Evolutionary conservation across 1,284 basidiomycete species (phyloP), one percentile per base, ranked within the genome.

Genomic region (Phylloboletellus chloephorus): DNA sequence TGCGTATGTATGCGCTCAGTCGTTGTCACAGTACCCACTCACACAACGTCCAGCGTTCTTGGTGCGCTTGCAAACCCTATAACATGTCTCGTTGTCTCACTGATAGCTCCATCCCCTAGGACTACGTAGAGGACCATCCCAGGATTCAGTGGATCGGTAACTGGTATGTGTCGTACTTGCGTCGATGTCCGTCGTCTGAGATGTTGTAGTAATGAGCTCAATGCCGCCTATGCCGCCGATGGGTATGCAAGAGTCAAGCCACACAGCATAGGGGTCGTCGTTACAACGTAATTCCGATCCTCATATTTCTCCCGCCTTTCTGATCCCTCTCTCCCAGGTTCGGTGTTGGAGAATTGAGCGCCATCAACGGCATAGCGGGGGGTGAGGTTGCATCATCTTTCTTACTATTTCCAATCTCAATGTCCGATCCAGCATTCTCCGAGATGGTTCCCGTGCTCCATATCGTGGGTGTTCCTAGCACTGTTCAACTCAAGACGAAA

Each of bases 401-500:
- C 7, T 23, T 6, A 13, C 12, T 9, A 7, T 22, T 3, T 31
- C 10, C 1, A 33, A n/a, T 7, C 26, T 44, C 41, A 12, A 46
- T 24, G 9, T n/a, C 5, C 12, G 5, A 44, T 44, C 37, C 25
- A 83, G 84, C 85, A 4, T 83, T 78, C 63, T 83, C 88, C 19
- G 93, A 98, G 66, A 85, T 90, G 67, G 80, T 98, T 5, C 94
- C 94, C 7, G 76, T 98, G 4, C 72, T 98, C 5, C 94, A 98
- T 60, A 78, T 98, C 35, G 94, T 87, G 36, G 94, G 94, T 44
- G 80, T 81, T 1, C 93, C 94, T 0, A 85, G 78, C 50, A 88
- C 84, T 2, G 52, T 66, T 10, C 80, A 89, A 50, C 82, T 88
- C 53, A 81, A 76, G 63, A 69, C 61, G 30, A 82, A 70, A 57